Evolutionary conservation across 140 eudicot species (phyloP), one percentile per base, ranked within the genome.

Genomic region (Stevia rebaudiana): DNA sequence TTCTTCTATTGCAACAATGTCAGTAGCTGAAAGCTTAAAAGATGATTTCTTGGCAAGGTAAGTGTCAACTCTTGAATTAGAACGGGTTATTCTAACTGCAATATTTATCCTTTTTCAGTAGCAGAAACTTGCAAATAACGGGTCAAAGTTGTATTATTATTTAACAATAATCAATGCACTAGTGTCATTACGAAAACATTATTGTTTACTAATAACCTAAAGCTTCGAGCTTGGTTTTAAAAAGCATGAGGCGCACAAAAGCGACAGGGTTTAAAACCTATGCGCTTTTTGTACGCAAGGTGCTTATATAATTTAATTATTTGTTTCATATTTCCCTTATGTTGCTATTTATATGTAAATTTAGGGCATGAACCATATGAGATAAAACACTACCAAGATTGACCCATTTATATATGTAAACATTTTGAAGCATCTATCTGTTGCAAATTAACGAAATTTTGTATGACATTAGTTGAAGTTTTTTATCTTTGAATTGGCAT

Each of bases 41-140:
- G 46, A 78, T 52, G 73, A 72, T 60, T 40, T 43, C 18, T 55
- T 67, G 11, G 72, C 81, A 58, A 86, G 97, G 97, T 90, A 75
- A 35, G 44, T 55, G 23, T 8, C 33, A 53, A 47, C 21, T 36
- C 49, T 39, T 48, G 57, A 25, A 7, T 6, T 44, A 18, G 15
- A 50, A 8, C n/a, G 19, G 18, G 19, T 63, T 41, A 11, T 18
- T 16, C n/a, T 23, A 12, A 17, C 24, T 52, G 41, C 36, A 48
- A n/a, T 74, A 35, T 74, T 40, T 25, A 15, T 47, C 21, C 31
- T 41, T 50, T 17, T 6, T 8, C 25, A 17, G 54, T n/a, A n/a
- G n/a, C n/a, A n/a, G n/a, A n/a, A n/a, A n/a, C n/a, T n/a, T n/a
- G n/a, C n/a, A n/a, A n/a, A n/a, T n/a, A n/a, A n/a, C n/a, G n/a